Evolutionary conservation across 805 yeast species (phyloP), one percentile per base, ranked within the genome.

Genomic region (Vanderwaltozyma polyspora): DNA sequence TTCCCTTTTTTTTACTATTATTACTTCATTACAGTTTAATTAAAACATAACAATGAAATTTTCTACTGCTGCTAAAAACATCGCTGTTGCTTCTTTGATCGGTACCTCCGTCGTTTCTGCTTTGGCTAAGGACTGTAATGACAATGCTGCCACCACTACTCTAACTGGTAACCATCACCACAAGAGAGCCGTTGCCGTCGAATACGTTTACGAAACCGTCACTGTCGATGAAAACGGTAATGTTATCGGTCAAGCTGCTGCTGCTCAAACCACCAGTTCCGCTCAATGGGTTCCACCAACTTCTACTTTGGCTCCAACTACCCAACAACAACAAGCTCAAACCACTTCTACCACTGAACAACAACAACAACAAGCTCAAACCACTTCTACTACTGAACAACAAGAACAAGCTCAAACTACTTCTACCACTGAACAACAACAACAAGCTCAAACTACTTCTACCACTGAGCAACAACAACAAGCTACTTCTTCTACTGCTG

Each of bases 131-230:
- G 24, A 29, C 14, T 19, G 26, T 29, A 10, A 21, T 3, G n/a
- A n/a, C n/a, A 28, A 28, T 17, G 19, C 19, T 16, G 11, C 33
- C n/a, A 34, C 37, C 13, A 34, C 37, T 6, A 34, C 37, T 25
- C 33, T 36, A 14, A 33, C 37, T 59, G 44, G 62, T 40, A 57
- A 60, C 36, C 73, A 67, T 52, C 72, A 59, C 41, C 73, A 68
- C 52, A 68, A 65, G 60, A 64, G 73, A 57, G 73, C 70, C 18
- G 63, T 67, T 35, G 73, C 70, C 28, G 63, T 67, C 40, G 70
- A 67, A 49, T 67, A 67, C 42, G 69, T 66, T 24, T 70, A 72
- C 52, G 70, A 72, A 45, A 70, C 76, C 22, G 69, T 72, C 33
- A 64, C 72, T 18, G 76, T 71, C 33, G 66, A 68, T 41, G 66